These are phyloP conservation scores for Paraphaeosphaeria sporulosa DNA, from an alignment of 2,329 filamentous ascomycete species.

Conservation along the genomic window DNA sequence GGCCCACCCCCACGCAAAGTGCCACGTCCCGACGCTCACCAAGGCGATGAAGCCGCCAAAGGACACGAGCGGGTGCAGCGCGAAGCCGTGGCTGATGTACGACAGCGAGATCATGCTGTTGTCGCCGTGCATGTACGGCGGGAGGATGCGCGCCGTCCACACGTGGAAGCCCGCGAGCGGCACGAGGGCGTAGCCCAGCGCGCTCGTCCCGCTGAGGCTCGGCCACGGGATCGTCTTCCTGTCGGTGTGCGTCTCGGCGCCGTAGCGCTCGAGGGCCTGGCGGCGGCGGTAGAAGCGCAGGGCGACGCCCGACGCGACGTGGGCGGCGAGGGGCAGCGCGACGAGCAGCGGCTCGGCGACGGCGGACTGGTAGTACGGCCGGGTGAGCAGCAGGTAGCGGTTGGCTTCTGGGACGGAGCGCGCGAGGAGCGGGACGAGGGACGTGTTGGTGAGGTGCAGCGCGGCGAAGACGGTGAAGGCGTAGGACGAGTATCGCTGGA, in stretches of 20 bases:
- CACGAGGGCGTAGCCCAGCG: constrained; percentile 74
- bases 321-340: constrained; percentile 74
- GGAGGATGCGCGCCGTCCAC: constrained; percentile 77
- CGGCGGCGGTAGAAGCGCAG: constrained; percentile 77
- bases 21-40: constrained; percentile 72
- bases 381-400: constrained; percentile 85
- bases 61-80: constrained; percentile 71
- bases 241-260: constrained; percentile 67
- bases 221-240: constrained; percentile 70
- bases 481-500: constrained; percentile 91
- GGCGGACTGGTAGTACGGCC: constrained; percentile 86
- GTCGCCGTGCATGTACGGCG: constrained; percentile 79
- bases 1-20: constrained; percentile 86
- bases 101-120: constrained; percentile 84
- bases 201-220: constrained; percentile 70
- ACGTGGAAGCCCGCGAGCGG: constrained; percentile 75
- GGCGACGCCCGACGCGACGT: constrained; percentile 78
- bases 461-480: constrained; percentile 53
- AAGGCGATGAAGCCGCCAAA: constrained; percentile 74
- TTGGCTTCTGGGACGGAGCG: constrained; percentile 72
- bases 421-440: constrained; percentile 43
- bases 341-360: constrained; percentile 82
- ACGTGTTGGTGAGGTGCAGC: constrained; percentile 58
- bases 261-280: constrained; percentile 77
- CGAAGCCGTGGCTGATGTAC: constrained; percentile 86